A percentile compares a stretch with the other conserved stretches of the same genome.
phyloP scores from a whole-genome alignment of 345 rosid genomes.

The Salix dunnii region DNA sequence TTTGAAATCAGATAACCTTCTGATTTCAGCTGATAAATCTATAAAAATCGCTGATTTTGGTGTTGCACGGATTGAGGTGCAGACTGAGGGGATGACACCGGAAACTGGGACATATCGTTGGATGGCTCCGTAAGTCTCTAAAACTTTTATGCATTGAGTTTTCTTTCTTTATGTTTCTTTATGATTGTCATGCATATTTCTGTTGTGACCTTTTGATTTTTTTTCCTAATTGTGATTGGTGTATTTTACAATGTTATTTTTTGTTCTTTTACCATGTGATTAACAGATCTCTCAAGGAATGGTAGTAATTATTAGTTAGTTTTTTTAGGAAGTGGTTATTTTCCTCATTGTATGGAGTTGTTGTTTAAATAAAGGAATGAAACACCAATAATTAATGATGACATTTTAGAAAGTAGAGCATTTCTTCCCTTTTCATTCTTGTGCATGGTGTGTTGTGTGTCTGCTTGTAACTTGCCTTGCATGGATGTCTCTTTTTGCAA shows the following conservation, averaged over 20 bases:
- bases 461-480: background rate
- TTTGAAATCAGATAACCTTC: constrained; percentile 30
- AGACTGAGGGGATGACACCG: constrained; percentile 37
- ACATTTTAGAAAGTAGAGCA: background rate
- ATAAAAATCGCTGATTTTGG: constrained; percentile 35
- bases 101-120: constrained; percentile 35
- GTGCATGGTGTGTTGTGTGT: background rate
- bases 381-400: background rate
- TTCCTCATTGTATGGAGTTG: background rate
- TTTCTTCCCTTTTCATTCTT: background rate
- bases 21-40: constrained; percentile 25
- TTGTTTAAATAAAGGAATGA: background rate
- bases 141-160: background rate
- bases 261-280: background rate
- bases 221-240: background rate
- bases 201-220: background rate
- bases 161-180: background rate
- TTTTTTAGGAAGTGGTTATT: background rate
- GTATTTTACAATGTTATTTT: background rate
- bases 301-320: background rate
- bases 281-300: background rate
- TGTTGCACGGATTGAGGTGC: constrained; percentile 35
- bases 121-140: constrained; percentile 34
- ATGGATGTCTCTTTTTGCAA: background rate
- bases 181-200: background rate